phyloP scores from a whole-genome alignment of 2,329 filamentous ascomycete species.

The Clonostachys byssicola region DNA sequence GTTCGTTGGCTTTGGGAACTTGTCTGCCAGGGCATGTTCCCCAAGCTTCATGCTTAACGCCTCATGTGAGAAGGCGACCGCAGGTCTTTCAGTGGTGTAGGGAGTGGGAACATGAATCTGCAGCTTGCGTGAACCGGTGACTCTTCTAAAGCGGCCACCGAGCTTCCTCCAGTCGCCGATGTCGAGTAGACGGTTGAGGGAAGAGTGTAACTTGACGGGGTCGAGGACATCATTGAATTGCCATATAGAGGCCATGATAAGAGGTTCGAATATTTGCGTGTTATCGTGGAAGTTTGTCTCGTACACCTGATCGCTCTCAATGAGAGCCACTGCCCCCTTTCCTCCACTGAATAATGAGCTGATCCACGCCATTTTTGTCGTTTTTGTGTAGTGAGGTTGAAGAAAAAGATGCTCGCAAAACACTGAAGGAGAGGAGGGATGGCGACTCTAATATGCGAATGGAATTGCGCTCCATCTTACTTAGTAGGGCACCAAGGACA shows the following conservation, averaged over 20 bases:
- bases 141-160: constrained; percentile 33
- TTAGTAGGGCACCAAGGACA: too few species aligned
- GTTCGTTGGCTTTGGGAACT: constrained; percentile 22
- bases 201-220: constrained; percentile 22
- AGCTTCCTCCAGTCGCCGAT: constrained; percentile 40
- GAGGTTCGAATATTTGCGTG: constrained; percentile 10
- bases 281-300: constrained; percentile 25
- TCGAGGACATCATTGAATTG: constrained; percentile 43
- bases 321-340: too few species aligned
- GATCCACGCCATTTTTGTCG: too few species aligned
- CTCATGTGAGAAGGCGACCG: constrained; percentile 32
- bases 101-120: constrained; percentile 22
- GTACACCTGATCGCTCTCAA: constrained; percentile 15
- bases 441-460: too few species aligned
- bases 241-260: constrained; percentile 25
- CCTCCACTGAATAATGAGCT: too few species aligned
- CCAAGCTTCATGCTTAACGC: constrained; percentile 26
- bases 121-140: constrained; percentile 12
- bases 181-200: constrained; percentile 30
- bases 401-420: too few species aligned
- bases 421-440: too few species aligned
- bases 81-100: constrained; percentile 24
- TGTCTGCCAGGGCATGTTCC: constrained; percentile 31
- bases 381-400: too few species aligned
- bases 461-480: too few species aligned